These are phyloP conservation scores for Venturia aucupariae DNA, from an alignment of 2,329 filamentous ascomycete species.

Conservation along the genomic window DNA sequence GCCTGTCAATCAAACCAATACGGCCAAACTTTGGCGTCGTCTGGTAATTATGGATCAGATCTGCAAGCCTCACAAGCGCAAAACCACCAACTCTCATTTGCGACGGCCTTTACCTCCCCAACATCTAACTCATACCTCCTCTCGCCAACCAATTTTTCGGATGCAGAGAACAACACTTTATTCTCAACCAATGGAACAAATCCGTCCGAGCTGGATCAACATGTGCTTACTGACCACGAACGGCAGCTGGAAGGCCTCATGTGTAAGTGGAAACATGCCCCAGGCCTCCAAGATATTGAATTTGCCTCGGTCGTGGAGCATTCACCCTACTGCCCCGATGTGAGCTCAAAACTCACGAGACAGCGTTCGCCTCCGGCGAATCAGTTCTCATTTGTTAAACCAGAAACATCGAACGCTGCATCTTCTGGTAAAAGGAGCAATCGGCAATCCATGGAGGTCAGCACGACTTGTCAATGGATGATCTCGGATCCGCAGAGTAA, in stretches of 20 bases:
- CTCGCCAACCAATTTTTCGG: neutral
- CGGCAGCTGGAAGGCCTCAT: neutral
- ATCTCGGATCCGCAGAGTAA: neutral
- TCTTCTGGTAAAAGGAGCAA: neutral
- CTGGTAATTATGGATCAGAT: neutral
- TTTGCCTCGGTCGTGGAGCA: too few species aligned
- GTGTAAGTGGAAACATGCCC: neutral
- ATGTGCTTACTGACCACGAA: neutral
- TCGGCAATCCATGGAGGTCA: neutral
- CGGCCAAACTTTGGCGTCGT: neutral
- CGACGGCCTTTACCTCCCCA: neutral
- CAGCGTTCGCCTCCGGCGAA: neutral
- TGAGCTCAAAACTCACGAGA: neutral
- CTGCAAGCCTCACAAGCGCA: neutral
- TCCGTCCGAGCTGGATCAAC: neutral
- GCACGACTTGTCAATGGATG: conserved; percentile 7
- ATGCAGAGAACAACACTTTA: neutral
- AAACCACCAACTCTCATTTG: neutral
- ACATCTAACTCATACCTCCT: neutral
- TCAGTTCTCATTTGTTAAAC: neutral
- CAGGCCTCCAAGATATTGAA: too few species aligned
- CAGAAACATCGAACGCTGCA: neutral
- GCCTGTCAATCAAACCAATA: neutral
- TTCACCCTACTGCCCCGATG: too few species aligned
- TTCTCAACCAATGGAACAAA: neutral